phyloP scores from a whole-genome alignment of 139 green algal genomes.

The Mesostigma viride region DNA sequence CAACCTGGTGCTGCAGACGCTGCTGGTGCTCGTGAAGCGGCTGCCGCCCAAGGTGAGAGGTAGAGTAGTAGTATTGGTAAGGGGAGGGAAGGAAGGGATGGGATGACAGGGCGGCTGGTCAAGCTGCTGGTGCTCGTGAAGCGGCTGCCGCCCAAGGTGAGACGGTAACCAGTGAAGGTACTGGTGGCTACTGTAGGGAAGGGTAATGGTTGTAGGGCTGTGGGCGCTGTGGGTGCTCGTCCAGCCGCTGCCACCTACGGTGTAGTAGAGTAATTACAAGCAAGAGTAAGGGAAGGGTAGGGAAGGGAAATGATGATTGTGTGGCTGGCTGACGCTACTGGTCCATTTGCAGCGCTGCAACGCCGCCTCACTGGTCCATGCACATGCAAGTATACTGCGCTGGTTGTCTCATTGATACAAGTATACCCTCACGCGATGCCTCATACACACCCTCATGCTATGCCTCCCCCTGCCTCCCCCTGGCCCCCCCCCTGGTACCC shows the following conservation, averaged over 20 bases:
- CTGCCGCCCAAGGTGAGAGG: conserved; percentile 50
- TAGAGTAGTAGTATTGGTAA: background rate
- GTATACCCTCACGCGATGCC: background rate
- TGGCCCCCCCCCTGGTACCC: background rate
- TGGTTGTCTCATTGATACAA: background rate
- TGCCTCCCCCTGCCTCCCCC: background rate
- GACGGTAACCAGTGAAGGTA: background rate
- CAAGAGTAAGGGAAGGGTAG: background rate
- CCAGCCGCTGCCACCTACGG: conserved; percentile 67
- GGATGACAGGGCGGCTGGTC: conserved; percentile 44
- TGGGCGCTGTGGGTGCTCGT: conserved; percentile 87
- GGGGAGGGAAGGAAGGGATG: background rate
- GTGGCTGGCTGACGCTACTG: background rate
- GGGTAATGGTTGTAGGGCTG: conserved; percentile 31
- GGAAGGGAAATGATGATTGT: background rate
- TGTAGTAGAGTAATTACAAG: too few relatives aligned
- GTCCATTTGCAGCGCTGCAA: background rate
- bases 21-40: conserved; percentile 91
- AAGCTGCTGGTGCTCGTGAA: conserved; percentile 91
- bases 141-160: conserved; percentile 58
- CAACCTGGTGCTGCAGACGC: conserved; percentile 82
- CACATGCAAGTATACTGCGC: background rate
- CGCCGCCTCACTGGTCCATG: background rate
- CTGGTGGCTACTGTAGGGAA: background rate
- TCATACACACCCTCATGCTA: background rate